Evolutionary conservation across 2,329 filamentous ascomycete species (phyloP), one percentile per base, ranked within the genome.

Genomic region (Metarhizium brunneum): DNA sequence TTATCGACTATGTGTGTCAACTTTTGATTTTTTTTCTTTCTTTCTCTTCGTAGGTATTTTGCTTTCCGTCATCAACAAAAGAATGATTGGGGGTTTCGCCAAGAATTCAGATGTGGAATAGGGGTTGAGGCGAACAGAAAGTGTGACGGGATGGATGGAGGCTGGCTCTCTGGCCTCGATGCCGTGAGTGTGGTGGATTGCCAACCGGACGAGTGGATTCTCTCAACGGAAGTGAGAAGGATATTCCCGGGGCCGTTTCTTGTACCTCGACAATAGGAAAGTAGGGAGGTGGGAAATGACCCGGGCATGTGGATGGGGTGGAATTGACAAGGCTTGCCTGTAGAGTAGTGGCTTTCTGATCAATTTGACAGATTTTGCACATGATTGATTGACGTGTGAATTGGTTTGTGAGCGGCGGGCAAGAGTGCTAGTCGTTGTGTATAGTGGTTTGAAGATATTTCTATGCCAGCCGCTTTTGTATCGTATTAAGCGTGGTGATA

Each of bases 281-380:
- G 11, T 14, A 16, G 4, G 10, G 45, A 30, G 20, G 32, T 7
- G 32, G 4, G 20, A 48, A 48, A 13, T 30, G 45, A 48, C 45
- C 25, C 25, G 14, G 20, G 13, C 32, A 16, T n/a, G 42, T 13
- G 50, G 14, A 43, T 6, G 10, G 14, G 16, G 52, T 20, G 52
- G 52, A 20, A 25, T 48, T 42, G 56, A 49, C 43, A 50, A 59
- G 43, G 47, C 54, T 50, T 50, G 30, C 43, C 51, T 56, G 53
- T 55, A 59, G 53, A 52, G 50, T 58, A 59, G 57, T 52, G 52
- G 40, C 25, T 54, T 48, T 30, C 20, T 35, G 36, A 29, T 25
- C 42, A 16, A 20, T 40, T 54, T 49, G 18, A 29, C 51, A 54
- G 30, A 40, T 42, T 16, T 56, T 47, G 47, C 43, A n/a, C 29